Base-by-base conservation (phyloP, 1,284 basidiomycete species). In the Cyathus olla region DNA sequence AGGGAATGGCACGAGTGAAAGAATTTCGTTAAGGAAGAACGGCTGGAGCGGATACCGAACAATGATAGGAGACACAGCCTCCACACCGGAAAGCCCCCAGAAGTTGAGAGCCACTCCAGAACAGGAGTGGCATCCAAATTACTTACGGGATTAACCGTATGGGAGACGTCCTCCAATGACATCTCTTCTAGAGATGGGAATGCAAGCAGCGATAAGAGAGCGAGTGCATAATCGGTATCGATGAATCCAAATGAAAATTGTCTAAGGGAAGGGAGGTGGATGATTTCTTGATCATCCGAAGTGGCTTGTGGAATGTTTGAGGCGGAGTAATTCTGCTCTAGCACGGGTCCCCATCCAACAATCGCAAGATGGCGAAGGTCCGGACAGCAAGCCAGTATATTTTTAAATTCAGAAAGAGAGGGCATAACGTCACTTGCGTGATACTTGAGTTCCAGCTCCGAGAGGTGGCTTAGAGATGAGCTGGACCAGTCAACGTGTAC, bases 341-440 rank as follows among this genome's bases (percentile, higher is more conserved):
- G 69, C 42, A 67, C 73, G 3, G 84, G 83, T 17, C 85, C 86
- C 78, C 85, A 84, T 1, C 87, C 87, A 10, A 84, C 68, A 47
- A 89, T 79, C 19, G 79, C 70, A 4, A 88, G 77, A 17, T 70
- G 70, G 56, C 72, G 62, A 24, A 88, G 77, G 22, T 70, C 61
- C 3, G 80, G 77, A 61, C 80, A 87, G 1, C 71, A 73, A 11
- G 65, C 39, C 15, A 87, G 66, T 37, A 88, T 82, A 22, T 64
- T 57, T 11, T 65, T 60, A 59, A 89, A 87, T 57, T 87, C 77
- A 0, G 70, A 61, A 51, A 85, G 64, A 6, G 76, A 78, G 3
- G 87, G 87, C 73, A 83, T 80, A 26, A 88, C 85, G 44, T 86
- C 82, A 37, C 66, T 75, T 1, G 87, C 80, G 21, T 87, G 85